Percentiles rank a stretch among this genome's conserved stretches.
phyloP scores from a whole-genome alignment of 1,284 basidiomycete genomes.

The Microbotryum violaceum region DNA sequence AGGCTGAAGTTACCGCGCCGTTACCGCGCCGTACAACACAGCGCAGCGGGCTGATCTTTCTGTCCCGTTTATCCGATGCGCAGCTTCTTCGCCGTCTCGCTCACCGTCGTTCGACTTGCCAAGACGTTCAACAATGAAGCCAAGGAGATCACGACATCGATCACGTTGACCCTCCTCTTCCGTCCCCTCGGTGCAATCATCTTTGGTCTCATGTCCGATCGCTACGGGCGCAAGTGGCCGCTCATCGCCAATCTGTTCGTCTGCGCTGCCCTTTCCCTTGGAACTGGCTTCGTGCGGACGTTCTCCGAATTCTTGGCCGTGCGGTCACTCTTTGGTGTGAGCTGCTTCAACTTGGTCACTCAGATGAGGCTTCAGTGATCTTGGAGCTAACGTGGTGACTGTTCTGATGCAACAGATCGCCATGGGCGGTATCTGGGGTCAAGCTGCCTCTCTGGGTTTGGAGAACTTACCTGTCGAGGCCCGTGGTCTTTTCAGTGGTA shows the following conservation, averaged over 20 bases:
- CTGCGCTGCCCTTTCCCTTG: conserved; percentile 52
- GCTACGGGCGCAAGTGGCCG: conserved; percentile 58
- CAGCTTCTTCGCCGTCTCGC: conserved; percentile 73
- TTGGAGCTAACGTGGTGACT: background rate
- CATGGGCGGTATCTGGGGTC: conserved; percentile 58
- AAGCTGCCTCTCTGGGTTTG: conserved; percentile 54
- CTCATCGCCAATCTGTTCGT: conserved; percentile 58
- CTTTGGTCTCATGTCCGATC: conserved; percentile 48
- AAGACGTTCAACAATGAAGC: conserved; percentile 37
- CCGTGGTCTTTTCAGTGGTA: conserved; percentile 76
- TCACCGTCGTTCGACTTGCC: conserved; percentile 56
- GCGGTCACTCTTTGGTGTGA: conserved; percentile 39
- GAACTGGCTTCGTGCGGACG: conserved; percentile 48
- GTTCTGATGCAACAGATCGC: conserved; percentile 52
- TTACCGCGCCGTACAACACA: background rate
- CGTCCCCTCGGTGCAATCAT: conserved; percentile 77
- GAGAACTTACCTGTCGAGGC: conserved; percentile 82
- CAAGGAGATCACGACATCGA: conserved; percentile 47
- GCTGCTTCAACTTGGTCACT: background rate
- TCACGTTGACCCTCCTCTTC: conserved; percentile 88
- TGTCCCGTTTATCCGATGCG: background rate
- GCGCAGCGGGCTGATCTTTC: background rate
- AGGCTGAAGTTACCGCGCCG: background rate
- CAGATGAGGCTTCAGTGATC: conserved; percentile 45
- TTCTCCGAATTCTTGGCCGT: conserved; percentile 47